Base-by-base conservation (phyloP, 2,329 filamentous ascomycete species). In the Beauveria scarabaeidicola region DNA sequence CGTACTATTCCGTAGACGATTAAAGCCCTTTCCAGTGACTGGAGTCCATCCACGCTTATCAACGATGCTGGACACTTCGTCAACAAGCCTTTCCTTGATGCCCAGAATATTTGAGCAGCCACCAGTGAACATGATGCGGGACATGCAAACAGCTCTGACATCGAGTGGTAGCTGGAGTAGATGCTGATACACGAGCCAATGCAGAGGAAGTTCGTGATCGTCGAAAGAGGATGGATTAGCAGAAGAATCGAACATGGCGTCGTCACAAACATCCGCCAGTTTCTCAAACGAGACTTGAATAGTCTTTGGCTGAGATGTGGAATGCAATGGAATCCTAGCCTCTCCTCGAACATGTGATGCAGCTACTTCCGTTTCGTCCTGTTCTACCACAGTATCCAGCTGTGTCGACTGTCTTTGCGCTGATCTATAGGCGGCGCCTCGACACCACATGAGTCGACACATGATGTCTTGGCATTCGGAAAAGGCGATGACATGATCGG, bases 101-200 rank as follows among this genome's bases (percentile, higher is more conserved):
- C 94, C 94, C 0, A 92, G 81, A 9, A 97, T 85, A 27, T 82
- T 82, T 6, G 91, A 85, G 52, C 88, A 88, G 2, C 91, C 91
- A 36, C 94, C 94, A 0, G 87, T 88, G 68, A 99, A 89, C 17
- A 96, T 78, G 50, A 97, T 89, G 43, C 93, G 88, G 1, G 91
- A 86, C 85, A 97, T 94, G 72, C 93, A 97, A 5, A 87, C 75
- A 1, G 89, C 87, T 25, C 94, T 85, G 4, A 92, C 85, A 71
- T 99, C 94, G 4, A 93, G 75, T 0, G 91, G 89, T 1, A 97
- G 78, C 8, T 84, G 80, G 1, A 95, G 78, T 1, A 99, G 80
- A 41, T 86, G 82, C 57, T 83, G 82, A 73, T 96, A 95, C 3
- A 95, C 78, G 9, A 97, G 80, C 13, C 86, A 70, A 55, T 89